Conservation (phyloP, 441 rosid genomes). For the Euphorbia celastroides region DNA sequence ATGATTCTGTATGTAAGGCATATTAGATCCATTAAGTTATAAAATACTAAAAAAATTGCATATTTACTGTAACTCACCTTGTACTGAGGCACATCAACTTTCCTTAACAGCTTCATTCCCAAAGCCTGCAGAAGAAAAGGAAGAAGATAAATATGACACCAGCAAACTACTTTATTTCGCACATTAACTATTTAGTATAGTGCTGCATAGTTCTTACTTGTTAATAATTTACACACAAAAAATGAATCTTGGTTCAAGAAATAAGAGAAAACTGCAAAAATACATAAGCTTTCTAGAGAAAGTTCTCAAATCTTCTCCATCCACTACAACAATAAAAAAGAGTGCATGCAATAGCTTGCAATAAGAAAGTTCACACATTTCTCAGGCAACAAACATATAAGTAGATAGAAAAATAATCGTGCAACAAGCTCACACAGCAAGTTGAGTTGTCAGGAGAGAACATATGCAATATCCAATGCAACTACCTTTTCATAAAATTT, state of each 20-base stretch:
- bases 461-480: neutral
- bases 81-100: conserved; percentile 64
- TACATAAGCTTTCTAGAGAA: neutral
- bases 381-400: neutral
- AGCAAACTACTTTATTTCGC: neutral
- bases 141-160: conserved; percentile 1
- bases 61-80: conserved; percentile 44
- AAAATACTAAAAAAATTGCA: conserved; percentile 4
- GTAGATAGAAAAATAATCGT: neutral
- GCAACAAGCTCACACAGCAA: neutral
- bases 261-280: neutral
- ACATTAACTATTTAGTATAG: neutral
- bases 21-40: neutral
- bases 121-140: conserved; percentile 51
- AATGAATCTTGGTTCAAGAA: neutral
- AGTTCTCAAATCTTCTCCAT: neutral
- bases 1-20: neutral
- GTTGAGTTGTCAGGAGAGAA: neutral
- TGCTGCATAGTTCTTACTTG: neutral
- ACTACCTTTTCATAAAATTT: conserved; percentile 80
- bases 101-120: conserved; percentile 82
- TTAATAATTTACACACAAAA: too few relatives aligned
- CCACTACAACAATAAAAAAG: neutral
- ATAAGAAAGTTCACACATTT: neutral
- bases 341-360: neutral